Percentiles rank a stretch among this genome's conserved stretches.
phyloP scores from a whole-genome alignment of 495 filamentous ascomycete species.

The Durotheca rogersii region DNA sequence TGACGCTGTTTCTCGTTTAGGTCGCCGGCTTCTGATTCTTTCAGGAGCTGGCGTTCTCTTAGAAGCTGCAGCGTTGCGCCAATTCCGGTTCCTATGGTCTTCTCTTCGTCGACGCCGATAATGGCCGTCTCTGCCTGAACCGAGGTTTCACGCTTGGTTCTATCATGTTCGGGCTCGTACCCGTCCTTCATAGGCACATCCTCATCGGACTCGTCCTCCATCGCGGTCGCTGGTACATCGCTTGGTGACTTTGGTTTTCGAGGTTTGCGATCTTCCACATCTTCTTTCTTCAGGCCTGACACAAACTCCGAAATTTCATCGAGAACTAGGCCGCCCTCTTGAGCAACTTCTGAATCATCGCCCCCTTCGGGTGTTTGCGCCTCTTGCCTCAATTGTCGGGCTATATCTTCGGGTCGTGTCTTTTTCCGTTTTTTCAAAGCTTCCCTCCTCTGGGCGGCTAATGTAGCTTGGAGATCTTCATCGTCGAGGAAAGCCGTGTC shows the following conservation, averaged over 20 bases:
- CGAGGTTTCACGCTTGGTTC: conserved; percentile 53
- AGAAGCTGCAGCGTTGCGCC: conserved; percentile 81
- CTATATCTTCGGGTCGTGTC: conserved; percentile 79
- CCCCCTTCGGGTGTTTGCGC: conserved; percentile 53
- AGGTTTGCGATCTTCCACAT: conserved; percentile 62
- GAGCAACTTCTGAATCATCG: conserved; percentile 48
- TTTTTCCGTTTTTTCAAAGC: conserved; percentile 91
- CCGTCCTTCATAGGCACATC: conserved; percentile 43
- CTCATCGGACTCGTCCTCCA: conserved; percentile 54
- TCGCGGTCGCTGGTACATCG: conserved; percentile 44
- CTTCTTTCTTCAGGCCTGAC: conserved; percentile 72
- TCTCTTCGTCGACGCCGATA: conserved; percentile 84
- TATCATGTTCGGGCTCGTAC: conserved; percentile 57
- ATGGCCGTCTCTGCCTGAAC: conserved; percentile 55
- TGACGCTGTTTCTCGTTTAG: conserved; percentile 70
- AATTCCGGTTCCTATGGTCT: conserved; percentile 71
- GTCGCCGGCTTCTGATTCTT: conserved; percentile 59
- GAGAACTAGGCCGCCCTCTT: conserved; percentile 77
- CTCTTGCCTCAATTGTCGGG: conserved; percentile 77
- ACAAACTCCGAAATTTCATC: conserved; percentile 97
- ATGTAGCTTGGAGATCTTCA: conserved; percentile 83
- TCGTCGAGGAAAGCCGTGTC: conserved; percentile 81
- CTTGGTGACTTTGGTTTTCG: conserved; percentile 42
- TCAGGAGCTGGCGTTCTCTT: conserved; percentile 76
- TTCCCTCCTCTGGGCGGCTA: conserved; percentile 74